Evolutionary conservation across 2,329 filamentous ascomycete genomes (phyloP), one percentile per base, ranked within the genome.

Genomic region (Colletotrichum graminicola): DNA sequence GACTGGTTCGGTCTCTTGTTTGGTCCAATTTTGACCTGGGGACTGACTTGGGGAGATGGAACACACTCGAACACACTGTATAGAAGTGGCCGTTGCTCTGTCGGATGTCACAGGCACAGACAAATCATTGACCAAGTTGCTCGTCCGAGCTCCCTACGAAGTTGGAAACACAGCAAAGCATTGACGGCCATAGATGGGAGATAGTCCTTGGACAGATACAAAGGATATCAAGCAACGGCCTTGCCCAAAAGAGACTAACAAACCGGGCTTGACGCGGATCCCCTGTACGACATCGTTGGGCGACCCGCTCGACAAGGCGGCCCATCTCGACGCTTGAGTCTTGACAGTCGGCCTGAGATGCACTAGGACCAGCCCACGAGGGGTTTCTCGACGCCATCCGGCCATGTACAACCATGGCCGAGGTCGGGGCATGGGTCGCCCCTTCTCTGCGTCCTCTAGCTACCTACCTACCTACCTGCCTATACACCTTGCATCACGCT

Each of bases 281-380:
- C 45, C 57, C 65, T 73, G 73, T 71, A 71, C 71, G 62, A 71
- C 73, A 67, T 74, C 60, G 63, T 66, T 51, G 65, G 63, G 36
- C 41, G 71, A 71, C 71, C 66, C 71, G 65, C 71, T 65, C 26
- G 39, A 56, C 23, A 59, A 47, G 21, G 56, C 47, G 51, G 59
- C 23, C 51, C 47, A 61, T 67, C 57, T 71, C 52, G 34, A 71
- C 45, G 55, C 60, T 60, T 72, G 34, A 36, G 34, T 36, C 34
- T 36, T 36, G 70, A 70, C 47, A 52, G 36, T 56, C 49, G 47
- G 54, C 29, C 26, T 56, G 52, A 29, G 66, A 62, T 61, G 56
- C 61, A 60, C 55, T 52, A 66, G 57, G 57, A 60, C 55, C 45
- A 59, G 51, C 62, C 62, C 55, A 63, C 63, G 36, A 73, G 62